Percentiles rank a stretch among this genome's conserved stretches.
Evolutionary conservation across 306 rosid species (phyloP).

Genomic region (Vigna nakashimae): DNA sequence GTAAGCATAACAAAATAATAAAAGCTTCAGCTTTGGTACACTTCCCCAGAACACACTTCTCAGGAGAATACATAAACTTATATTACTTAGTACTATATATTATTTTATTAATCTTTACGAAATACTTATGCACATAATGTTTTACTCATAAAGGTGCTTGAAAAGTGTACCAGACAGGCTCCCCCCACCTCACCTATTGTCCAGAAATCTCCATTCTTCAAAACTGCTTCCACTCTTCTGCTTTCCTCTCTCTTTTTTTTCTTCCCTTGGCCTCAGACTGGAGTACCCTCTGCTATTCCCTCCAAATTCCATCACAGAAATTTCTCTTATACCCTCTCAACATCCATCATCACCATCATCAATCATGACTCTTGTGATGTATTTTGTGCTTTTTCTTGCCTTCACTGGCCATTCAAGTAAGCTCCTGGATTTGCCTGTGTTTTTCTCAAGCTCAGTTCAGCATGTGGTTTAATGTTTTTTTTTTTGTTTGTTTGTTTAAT

Average conservation of each 20-base stretch:
- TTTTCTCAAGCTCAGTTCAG: slow-evolving; percentile 24
- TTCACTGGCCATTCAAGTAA: slow-evolving; percentile 82
- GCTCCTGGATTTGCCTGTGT: slow-evolving; percentile 38
- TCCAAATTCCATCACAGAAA: slow-evolving; percentile 25
- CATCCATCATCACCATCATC: slow-evolving; percentile 31
- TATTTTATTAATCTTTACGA: background rate
- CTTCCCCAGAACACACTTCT: slow-evolving; percentile 43
- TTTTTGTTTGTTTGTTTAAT: background rate
- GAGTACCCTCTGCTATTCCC: slow-evolving; percentile 6
- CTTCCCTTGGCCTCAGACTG: slow-evolving; percentile 6
- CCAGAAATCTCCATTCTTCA: slow-evolving; percentile 50
- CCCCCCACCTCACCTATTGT: slow-evolving; percentile 48
- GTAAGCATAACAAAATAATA: background rate
- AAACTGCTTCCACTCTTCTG: background rate
- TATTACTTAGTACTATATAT: background rate
- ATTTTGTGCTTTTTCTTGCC: slow-evolving; percentile 61
- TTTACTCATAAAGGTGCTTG: slow-evolving; percentile 33
- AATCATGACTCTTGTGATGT: slow-evolving; percentile 69
- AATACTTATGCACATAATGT: background rate
- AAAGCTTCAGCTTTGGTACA: slow-evolving; percentile 45
- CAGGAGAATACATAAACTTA: slow-evolving; percentile 7
- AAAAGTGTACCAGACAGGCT: slow-evolving; percentile 41
- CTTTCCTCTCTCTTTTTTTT: background rate
- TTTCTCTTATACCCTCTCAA: slow-evolving; percentile 27
- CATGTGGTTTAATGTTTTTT: background rate